A percentile compares a stretch with the other conserved stretches of the same genome.
These are phyloP conservation scores for Rhizoclosmatium sp. DNA, from an alignment of 192 early-diverging fungal species.

Conservation along the genomic window DNA sequence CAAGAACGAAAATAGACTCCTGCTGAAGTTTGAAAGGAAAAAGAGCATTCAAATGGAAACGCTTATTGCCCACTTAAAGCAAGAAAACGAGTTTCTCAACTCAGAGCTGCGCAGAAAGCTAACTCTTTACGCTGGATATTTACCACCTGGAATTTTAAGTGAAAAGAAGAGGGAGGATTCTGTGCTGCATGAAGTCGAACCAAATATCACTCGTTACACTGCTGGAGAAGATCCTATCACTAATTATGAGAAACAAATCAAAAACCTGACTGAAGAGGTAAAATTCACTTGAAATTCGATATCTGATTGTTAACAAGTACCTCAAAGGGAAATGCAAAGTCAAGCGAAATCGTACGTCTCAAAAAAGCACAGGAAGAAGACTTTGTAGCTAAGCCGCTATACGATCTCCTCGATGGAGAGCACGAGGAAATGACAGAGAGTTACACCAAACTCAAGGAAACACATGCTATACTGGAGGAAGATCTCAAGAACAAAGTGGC, in stretches of 20 bases:
- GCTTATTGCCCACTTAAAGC: slow-evolving; percentile 41
- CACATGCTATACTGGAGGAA: slow-evolving; percentile 38
- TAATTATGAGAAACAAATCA: slow-evolving; percentile 46
- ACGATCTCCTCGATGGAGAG: slow-evolving; percentile 43
- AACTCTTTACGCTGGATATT: slow-evolving; percentile 56
- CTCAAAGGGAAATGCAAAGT: slow-evolving; percentile 4
- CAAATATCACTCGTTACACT: slow-evolving; percentile 31
- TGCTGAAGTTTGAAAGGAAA: slow-evolving; percentile 59
- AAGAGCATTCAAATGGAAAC: slow-evolving; percentile 48
- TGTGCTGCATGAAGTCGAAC: slow-evolving; percentile 40
- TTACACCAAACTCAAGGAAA: slow-evolving; percentile 32
- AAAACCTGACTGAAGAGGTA: slow-evolving; percentile 37
- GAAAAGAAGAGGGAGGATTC: slow-evolving; percentile 50
- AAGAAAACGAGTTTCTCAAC: slow-evolving; percentile 51
- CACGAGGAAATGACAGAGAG: slow-evolving; percentile 36
- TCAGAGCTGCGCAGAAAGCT: slow-evolving; percentile 53
- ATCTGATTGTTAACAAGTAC: background rate
- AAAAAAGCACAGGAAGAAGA: slow-evolving; percentile 44
- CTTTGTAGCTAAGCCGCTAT: slow-evolving; percentile 41
- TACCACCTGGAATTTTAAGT: slow-evolving; percentile 49
- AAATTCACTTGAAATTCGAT: background rate
- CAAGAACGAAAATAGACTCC: slow-evolving; percentile 58
- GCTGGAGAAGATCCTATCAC: slow-evolving; percentile 54
- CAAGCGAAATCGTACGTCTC: slow-evolving; percentile 40
- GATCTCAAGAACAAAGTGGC: slow-evolving; percentile 44